Conservation (phyloP, 805 yeast genomes). For the Ogataea neopini region DNA sequence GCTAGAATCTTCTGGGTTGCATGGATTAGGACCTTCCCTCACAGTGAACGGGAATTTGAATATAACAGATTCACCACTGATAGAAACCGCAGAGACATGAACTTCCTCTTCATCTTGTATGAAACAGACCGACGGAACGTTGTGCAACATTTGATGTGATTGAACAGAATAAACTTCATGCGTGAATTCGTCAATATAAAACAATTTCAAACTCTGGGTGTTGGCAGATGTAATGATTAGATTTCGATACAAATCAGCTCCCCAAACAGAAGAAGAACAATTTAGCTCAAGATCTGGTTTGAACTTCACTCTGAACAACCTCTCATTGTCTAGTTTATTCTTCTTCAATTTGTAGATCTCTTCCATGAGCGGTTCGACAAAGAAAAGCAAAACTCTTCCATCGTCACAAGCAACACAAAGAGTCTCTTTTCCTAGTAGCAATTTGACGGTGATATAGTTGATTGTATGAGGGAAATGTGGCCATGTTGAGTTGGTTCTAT, state of each 20-base stretch:
- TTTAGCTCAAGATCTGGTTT: conserved; percentile 33
- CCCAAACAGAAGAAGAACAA: conserved; percentile 59
- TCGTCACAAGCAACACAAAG: conserved; percentile 55
- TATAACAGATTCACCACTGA: conserved; percentile 42
- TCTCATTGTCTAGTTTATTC: not conserved
- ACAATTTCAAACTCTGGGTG: conserved; percentile 45
- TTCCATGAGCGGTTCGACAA: conserved; percentile 32
- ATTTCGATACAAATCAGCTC: conserved; percentile 47
- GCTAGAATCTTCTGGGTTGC: conserved; percentile 3
- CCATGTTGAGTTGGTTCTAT: conserved; percentile 43
- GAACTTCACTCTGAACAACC: conserved; percentile 13
- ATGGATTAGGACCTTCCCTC: conserved; percentile 14
- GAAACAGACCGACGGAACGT: conserved; percentile 56
- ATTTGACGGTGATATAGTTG: conserved; percentile 46
- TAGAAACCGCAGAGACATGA: conserved; percentile 44
- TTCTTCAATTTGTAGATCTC: conserved; percentile 10
- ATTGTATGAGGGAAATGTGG: conserved; percentile 57
- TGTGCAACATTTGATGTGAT: conserved; percentile 49
- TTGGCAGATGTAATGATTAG: conserved; percentile 57
- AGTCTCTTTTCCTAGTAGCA: conserved; percentile 42
- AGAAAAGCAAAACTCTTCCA: conserved; percentile 48
- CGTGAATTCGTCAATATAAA: conserved; percentile 33
- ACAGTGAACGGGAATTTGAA: conserved; percentile 36
- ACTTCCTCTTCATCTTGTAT: conserved; percentile 24
- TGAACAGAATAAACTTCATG: conserved; percentile 22